phyloP scores from a whole-genome alignment of 768 basidiomycete species.

The Auricularia auricula-judae region DNA sequence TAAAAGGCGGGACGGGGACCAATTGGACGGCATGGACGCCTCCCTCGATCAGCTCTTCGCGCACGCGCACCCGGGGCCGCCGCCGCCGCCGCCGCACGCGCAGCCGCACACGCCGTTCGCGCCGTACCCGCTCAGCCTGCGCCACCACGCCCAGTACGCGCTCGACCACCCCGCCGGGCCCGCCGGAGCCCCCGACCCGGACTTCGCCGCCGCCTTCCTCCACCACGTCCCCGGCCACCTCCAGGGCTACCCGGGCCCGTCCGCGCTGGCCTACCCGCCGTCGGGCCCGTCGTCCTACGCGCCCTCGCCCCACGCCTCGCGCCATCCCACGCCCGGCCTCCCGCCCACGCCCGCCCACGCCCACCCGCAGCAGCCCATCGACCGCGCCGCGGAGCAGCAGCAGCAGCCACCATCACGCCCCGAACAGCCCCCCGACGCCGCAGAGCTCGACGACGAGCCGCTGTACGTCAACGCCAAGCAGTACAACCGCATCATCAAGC shows the following conservation, averaged over 20 bases:
- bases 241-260: slow-evolving; percentile 14
- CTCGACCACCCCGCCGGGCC: slow-evolving; percentile 1
- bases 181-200: too few relatives aligned
- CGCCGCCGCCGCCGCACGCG: slow-evolving; percentile 9
- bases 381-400: neutral
- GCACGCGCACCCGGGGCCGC: slow-evolving; percentile 28
- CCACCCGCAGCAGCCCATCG: slow-evolving; percentile 12
- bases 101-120: slow-evolving; percentile 8
- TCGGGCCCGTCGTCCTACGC: slow-evolving; percentile 4
- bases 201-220: neutral
- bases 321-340: slow-evolving; percentile 15
- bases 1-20: slow-evolving; percentile 14
- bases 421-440: slow-evolving; percentile 2
- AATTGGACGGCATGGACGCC: slow-evolving; percentile 35
- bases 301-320: slow-evolving; percentile 9
- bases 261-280: slow-evolving; percentile 22
- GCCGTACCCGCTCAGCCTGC: neutral
- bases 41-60: slow-evolving; percentile 55
- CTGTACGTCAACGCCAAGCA: slow-evolving; percentile 99
- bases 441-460: slow-evolving; percentile 79
- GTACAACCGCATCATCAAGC: slow-evolving; percentile 96
- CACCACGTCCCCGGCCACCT: slow-evolving; percentile 14
- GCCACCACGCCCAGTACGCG: slow-evolving; percentile 17
- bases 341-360: slow-evolving; percentile 22
- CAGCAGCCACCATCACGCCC: neutral